A percentile compares a stretch with the other conserved stretches of the same genome.
These are phyloP conservation scores for Dalechampia spathulata DNA, from an alignment of 441 rosid genomes.

Conservation along the genomic window DNA sequence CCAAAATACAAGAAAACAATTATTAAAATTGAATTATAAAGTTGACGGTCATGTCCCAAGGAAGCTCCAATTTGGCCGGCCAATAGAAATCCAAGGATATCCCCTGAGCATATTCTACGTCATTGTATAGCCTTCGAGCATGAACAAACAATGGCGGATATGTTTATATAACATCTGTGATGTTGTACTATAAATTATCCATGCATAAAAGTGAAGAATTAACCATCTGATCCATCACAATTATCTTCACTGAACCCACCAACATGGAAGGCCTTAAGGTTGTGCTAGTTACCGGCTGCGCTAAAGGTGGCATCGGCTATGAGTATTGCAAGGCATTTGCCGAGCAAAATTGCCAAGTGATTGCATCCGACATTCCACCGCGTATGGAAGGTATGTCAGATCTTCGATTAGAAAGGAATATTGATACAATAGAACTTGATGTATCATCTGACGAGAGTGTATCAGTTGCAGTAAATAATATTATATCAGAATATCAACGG, in stretches of 20 bases:
- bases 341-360: slow-evolving; percentile 42
- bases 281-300: slow-evolving; percentile 58
- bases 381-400: slow-evolving; percentile 34
- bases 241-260: background rate
- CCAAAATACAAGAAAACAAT: background rate
- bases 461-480: slow-evolving; percentile 19
- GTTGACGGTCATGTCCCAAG: background rate
- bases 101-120: slow-evolving; percentile 24
- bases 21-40: background rate
- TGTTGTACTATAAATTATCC: background rate
- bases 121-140: background rate
- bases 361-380: slow-evolving; percentile 43
- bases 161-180: background rate
- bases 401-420: slow-evolving; percentile 22
- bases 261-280: slow-evolving; percentile 34
- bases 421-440: slow-evolving; percentile 37
- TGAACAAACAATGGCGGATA: background rate
- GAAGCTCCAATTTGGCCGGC: slow-evolving; percentile 22
- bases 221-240: too few relatives aligned
- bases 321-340: slow-evolving; percentile 63
- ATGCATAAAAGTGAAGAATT: too few relatives aligned
- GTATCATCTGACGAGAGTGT: slow-evolving; percentile 48
- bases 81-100: slow-evolving; percentile 17
- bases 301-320: slow-evolving; percentile 59
- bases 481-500: slow-evolving; percentile 34